These are phyloP conservation scores for Claviceps lovelessii DNA, from an alignment of 2,329 filamentous ascomycete species.

Conservation along the genomic window DNA sequence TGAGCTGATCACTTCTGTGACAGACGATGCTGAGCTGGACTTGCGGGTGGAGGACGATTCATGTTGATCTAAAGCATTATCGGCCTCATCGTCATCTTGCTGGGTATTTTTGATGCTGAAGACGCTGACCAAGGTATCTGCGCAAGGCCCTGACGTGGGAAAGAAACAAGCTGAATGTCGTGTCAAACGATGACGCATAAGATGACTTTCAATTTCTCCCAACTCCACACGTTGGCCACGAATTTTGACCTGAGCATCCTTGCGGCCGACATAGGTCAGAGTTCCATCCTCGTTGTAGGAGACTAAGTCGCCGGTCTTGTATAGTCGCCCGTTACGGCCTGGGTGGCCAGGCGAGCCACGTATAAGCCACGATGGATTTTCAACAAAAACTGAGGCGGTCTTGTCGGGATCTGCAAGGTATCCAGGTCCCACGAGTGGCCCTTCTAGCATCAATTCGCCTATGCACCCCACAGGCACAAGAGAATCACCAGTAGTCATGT, in stretches of 20 bases:
- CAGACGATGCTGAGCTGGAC: neutral
- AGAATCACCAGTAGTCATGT: neutral
- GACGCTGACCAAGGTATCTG: slow-evolving; percentile 3
- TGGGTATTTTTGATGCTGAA: neutral
- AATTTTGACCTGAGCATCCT: slow-evolving; percentile 40
- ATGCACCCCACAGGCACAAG: slow-evolving; percentile 5
- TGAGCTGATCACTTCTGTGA: neutral
- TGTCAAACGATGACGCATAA: neutral
- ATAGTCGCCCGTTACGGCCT: slow-evolving; percentile 11
- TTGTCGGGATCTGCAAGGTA: slow-evolving; percentile 8
- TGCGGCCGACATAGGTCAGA: slow-evolving; percentile 30
- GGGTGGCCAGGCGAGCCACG: slow-evolving; percentile 6
- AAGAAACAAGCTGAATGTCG: slow-evolving; percentile 1
- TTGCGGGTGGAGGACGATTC: neutral
- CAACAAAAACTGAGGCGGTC: slow-evolving; percentile 5
- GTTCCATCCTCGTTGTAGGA: slow-evolving; percentile 18
- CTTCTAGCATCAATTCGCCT: slow-evolving; percentile 8
- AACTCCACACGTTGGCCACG: slow-evolving; percentile 31
- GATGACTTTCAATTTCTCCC: slow-evolving; percentile 7
- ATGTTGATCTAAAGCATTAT: neutral
- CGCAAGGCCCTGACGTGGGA: slow-evolving; percentile 1
- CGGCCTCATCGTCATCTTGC: neutral
- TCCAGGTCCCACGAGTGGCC: slow-evolving; percentile 8
- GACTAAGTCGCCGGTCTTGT: slow-evolving; percentile 22
- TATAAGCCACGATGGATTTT: slow-evolving; percentile 21